A percentile compares a stretch with the other conserved stretches of the same genome.
phyloP scores from a whole-genome alignment of 179 eudicot species.

The Pouteria campechiana region DNA sequence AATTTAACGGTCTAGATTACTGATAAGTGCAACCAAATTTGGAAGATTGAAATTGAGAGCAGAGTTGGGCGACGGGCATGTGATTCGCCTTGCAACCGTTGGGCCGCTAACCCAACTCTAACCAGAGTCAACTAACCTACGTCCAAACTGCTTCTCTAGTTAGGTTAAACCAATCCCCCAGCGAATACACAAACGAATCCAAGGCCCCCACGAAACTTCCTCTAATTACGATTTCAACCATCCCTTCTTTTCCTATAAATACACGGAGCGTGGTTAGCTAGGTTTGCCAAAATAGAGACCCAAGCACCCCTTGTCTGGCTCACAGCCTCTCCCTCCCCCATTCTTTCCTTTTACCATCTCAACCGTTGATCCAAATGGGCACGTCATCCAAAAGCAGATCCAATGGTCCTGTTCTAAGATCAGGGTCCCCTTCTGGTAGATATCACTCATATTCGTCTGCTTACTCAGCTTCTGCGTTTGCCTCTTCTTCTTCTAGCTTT shows the following conservation, averaged over 20 bases:
- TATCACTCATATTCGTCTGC: constrained; percentile 20
- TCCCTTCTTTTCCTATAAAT: background rate
- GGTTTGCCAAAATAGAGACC: constrained; percentile 1
- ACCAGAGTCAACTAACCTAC: no score
- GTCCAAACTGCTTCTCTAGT: no score
- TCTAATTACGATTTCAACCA: background rate
- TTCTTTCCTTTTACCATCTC: constrained; percentile 1
- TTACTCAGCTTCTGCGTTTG: constrained; percentile 25
- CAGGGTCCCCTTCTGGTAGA: constrained; percentile 54
- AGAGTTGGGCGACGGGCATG: no score
- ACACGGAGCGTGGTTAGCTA: background rate
- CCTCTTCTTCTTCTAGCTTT: constrained; percentile 29
- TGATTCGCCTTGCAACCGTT: no score
- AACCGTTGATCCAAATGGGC: constrained; percentile 47
- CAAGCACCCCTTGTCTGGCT: no score
- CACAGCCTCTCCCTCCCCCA: background rate
- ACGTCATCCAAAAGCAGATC: constrained; percentile 22
- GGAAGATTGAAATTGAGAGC: no score
- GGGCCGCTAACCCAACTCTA: no score
- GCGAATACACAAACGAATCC: no score
- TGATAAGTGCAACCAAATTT: no score
- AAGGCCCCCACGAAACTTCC: no score
- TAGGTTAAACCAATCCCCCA: no score
- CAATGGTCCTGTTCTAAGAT: constrained; percentile 35
- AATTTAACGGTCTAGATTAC: no score